Evolutionary conservation across 768 basidiomycete species (phyloP).

Genomic region (Suillus weaverae): DNA sequence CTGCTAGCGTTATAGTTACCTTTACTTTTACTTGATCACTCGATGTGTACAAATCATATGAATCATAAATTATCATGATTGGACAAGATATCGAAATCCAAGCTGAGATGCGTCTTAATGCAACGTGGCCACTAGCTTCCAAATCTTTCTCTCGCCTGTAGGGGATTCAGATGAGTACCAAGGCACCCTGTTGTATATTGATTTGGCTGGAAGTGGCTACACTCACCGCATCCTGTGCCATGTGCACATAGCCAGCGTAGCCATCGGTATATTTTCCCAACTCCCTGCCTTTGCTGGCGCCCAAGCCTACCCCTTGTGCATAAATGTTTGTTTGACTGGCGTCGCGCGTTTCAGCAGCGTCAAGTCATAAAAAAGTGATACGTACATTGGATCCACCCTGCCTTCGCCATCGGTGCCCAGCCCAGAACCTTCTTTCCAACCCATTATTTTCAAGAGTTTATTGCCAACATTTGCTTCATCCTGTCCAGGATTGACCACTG

Average conservation of each 20-base stretch:
- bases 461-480: slow-evolving; percentile 90
- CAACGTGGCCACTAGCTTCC: slow-evolving; percentile 22
- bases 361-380: slow-evolving; percentile 14
- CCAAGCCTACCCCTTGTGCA: slow-evolving; percentile 83
- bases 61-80: slow-evolving; percentile 4
- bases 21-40: not conserved
- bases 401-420: slow-evolving; percentile 83
- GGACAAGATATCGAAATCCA: slow-evolving; percentile 4
- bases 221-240: slow-evolving; percentile 71
- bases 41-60: slow-evolving; percentile 2
- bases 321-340: slow-evolving; percentile 81
- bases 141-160: slow-evolving; percentile 38
- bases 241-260: slow-evolving; percentile 66
- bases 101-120: not conserved
- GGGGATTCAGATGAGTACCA: slow-evolving; percentile 25
- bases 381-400: slow-evolving; percentile 84
- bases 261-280: slow-evolving; percentile 70
- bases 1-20: not conserved
- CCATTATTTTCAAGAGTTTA: slow-evolving; percentile 95
- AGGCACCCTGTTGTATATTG: slow-evolving; percentile 13
- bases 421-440: slow-evolving; percentile 90
- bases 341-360: slow-evolving; percentile 12
- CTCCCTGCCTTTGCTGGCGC: slow-evolving; percentile 90
- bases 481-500: slow-evolving; percentile 67
- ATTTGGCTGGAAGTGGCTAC: slow-evolving; percentile 19